Base-by-base conservation (phyloP, 495 filamentous ascomycete species). In the Aspergillus leporis region DNA sequence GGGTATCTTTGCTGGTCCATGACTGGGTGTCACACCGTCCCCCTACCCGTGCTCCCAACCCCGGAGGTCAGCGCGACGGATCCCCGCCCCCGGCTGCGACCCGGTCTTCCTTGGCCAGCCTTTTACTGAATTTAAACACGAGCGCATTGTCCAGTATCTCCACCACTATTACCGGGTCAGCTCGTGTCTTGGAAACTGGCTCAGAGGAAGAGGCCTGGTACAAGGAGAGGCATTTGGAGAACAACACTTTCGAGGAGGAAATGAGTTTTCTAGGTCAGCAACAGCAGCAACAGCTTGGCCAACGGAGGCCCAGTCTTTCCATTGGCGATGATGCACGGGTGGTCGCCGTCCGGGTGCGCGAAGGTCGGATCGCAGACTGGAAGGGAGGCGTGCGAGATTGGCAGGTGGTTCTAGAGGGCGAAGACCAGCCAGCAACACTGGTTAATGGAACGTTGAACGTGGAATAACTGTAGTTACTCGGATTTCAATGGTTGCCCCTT, bases 11-110 rank as follows among this genome's bases (percentile, higher is more conserved):
- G n/a, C 85, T 98, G 25, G 94, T 98, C 13, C 94, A 98, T 76
- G 94, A 98, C 74, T 98, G 93, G 94, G 91, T 97, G 16, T 96
- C 91, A 3, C 91, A 95, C 74, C 90, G 94, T 16, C 92, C 93
- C 10, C 90, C 91, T 0, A 92, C 92, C 36, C 83, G 89, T 21
- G 82, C 83, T 14, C 63, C 74, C 0, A 71, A 71, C 49, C 64
- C 84, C 70, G 61, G 82, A 70, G 59, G 79, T 70, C 70, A 83
- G 68, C 62, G 82, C 65, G 74, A 84, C 32, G 85, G 85, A 38
- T 87, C 84, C 5, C 85, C 87, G 12, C 83, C 83, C 5, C 83
- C 86, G 13, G 85, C 86, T 46, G 79, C 80, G 30, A 79, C 79
- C 59, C 83, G 84, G 1, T 89, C 86, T 34, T 89, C 86, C 28